These are phyloP conservation scores for Ploettnerulaceae sp. DNA, from an alignment of 2,329 filamentous ascomycete genomes.

Conservation along the genomic window DNA sequence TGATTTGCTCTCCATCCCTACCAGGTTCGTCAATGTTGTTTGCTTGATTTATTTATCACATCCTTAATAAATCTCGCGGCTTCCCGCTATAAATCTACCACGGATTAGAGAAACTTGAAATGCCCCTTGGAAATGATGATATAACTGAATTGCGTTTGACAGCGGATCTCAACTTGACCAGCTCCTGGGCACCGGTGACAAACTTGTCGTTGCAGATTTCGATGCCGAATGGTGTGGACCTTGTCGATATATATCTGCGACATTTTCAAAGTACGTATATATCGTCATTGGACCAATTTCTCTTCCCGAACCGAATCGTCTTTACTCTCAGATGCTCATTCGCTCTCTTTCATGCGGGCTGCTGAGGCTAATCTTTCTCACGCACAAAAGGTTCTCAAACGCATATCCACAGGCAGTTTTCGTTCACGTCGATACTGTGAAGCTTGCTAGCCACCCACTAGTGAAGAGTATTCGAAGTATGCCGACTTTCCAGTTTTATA, in stretches of 20 bases:
- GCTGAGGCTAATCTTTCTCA: too few relatives aligned
- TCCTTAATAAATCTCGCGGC: too few relatives aligned
- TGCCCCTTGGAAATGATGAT: background rate
- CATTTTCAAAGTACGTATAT: background rate
- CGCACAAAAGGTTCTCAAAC: background rate
- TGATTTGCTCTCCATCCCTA: too few relatives aligned
- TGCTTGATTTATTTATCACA: too few relatives aligned
- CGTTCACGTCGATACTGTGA: background rate
- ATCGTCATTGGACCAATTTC: too few relatives aligned
- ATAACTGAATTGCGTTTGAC: background rate
- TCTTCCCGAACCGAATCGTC: too few relatives aligned
- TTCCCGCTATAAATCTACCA: too few relatives aligned
- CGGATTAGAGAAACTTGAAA: too few relatives aligned
- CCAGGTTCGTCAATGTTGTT: too few relatives aligned
- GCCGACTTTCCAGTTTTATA: background rate
- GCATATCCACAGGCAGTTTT: background rate
- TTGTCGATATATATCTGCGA: background rate
- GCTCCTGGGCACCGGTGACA: background rate
- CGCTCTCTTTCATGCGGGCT: background rate
- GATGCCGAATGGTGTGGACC: background rate
- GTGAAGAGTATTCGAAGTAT: background rate
- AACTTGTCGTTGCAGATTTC: background rate
- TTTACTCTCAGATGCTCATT: background rate
- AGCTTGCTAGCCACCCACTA: background rate
- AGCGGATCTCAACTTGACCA: background rate